Percentiles rank a stretch among this genome's conserved stretches.
Conservation (phyloP, 495 filamentous ascomycete species). For the Ramalina intermedia region DNA sequence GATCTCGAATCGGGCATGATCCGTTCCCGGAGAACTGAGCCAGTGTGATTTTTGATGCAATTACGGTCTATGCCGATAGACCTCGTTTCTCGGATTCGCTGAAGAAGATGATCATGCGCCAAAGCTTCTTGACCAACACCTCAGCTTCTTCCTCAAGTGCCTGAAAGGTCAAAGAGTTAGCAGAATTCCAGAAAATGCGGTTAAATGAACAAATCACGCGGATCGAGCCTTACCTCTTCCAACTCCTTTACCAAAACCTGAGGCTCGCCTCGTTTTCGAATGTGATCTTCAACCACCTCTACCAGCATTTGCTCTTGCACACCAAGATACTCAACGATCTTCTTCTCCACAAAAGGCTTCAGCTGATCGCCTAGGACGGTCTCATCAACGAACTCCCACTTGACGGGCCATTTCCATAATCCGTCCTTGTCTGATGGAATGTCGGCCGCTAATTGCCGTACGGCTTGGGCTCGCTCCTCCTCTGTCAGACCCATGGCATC, state of each 20-base stretch:
- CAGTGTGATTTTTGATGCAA: not conserved
- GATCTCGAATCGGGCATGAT: too few species aligned
- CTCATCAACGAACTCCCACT: constrained; percentile 89
- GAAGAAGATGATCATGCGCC: constrained; percentile 98
- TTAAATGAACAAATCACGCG: not conserved
- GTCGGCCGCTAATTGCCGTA: constrained; percentile 67
- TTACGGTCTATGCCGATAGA: constrained; percentile 36
- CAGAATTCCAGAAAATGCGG: constrained; percentile 3
- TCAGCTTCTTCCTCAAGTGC: constrained; percentile 92
- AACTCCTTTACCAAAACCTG: constrained; percentile 72
- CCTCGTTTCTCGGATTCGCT: constrained; percentile 90
- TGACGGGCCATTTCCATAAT: constrained; percentile 81
- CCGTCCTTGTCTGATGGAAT: constrained; percentile 80
- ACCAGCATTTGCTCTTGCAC: constrained; percentile 94
- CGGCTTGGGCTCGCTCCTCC: constrained; percentile 68
- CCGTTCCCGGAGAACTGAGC: not conserved
- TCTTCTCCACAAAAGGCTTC: constrained; percentile 92
- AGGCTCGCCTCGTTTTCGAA: constrained; percentile 62
- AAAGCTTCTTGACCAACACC: constrained; percentile 86
- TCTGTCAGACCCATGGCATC: constrained; percentile 57
- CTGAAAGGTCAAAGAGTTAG: constrained; percentile 32
- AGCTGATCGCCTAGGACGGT: constrained; percentile 73
- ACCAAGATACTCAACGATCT: constrained; percentile 89
- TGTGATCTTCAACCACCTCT: constrained; percentile 77
- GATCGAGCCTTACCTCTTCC: constrained; percentile 48